These are phyloP conservation scores for Umbelopsis vinacea DNA, from an alignment of 192 early-diverging fungal species.

Conservation along the genomic window DNA sequence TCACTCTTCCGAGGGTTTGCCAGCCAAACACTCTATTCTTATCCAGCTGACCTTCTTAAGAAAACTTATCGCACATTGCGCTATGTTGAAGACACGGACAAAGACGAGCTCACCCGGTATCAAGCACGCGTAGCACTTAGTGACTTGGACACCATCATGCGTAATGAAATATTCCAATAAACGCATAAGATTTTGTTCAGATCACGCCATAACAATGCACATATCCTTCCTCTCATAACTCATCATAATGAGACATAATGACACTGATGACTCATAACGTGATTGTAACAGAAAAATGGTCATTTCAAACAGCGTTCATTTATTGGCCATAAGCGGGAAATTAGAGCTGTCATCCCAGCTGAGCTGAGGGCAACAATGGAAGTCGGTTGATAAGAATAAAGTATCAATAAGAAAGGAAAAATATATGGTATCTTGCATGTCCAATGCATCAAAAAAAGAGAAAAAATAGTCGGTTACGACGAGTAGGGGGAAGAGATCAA, in stretches of 20 bases:
- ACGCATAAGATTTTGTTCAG: neutral
- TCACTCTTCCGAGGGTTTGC: conserved; percentile 74
- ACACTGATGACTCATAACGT: neutral
- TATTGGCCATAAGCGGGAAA: neutral
- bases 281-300: neutral
- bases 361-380: neutral
- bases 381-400: neutral
- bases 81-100: conserved; percentile 67
- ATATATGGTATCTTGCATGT: conserved; percentile 15
- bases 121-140: conserved; percentile 74
- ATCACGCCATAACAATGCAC: conserved; percentile 14
- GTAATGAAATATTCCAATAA: conserved; percentile 39
- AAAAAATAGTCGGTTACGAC: neutral
- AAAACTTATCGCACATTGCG: conserved; percentile 60
- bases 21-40: conserved; percentile 51
- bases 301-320: conserved; percentile 8
- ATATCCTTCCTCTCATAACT: neutral
- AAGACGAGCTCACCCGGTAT: conserved; percentile 70
- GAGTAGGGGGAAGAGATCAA: neutral
- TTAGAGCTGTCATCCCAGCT: conserved; percentile 15
- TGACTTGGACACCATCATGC: conserved; percentile 68
- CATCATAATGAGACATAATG: neutral
- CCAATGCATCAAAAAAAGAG: neutral
- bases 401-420: conserved; percentile 9
- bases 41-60: conserved; percentile 63